These are phyloP conservation scores for Cordyceps farinosa DNA, from an alignment of 2,329 filamentous ascomycete species.

Conservation along the genomic window DNA sequence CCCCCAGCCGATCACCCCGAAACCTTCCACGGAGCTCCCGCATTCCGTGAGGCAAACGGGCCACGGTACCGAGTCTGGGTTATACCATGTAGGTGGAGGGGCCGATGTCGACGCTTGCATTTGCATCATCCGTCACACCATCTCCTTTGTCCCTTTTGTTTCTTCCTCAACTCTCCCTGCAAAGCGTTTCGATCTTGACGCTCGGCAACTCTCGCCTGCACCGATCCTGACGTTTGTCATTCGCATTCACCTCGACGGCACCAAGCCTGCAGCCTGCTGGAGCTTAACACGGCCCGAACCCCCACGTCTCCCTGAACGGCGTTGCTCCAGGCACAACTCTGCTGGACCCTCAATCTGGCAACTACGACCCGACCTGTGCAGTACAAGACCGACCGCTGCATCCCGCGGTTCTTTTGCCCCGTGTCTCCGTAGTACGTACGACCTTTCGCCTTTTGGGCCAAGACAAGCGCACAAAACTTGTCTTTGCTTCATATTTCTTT, in stretches of 20 bases:
- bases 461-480: slow-evolving; percentile 3
- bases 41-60: slow-evolving; percentile 17
- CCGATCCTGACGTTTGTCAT: neutral
- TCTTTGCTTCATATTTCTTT: slow-evolving; percentile 1
- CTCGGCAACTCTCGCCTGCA: neutral
- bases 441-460: neutral
- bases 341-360: neutral
- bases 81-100: slow-evolving; percentile 13
- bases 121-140: slow-evolving; percentile 11
- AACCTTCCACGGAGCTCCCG: slow-evolving; percentile 18
- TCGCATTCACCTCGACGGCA: neutral
- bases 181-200: neutral
- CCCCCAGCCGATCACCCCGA: slow-evolving; percentile 19
- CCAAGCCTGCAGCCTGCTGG: neutral
- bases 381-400: slow-evolving; percentile 4
- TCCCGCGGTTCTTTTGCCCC: slow-evolving; percentile 2
- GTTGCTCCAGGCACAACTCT: neutral
- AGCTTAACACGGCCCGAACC: slow-evolving; percentile 5
- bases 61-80: slow-evolving; percentile 16
- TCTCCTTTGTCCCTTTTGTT: slow-evolving; percentile 1
- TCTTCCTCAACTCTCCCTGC: neutral
- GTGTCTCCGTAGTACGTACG: slow-evolving; percentile 6
- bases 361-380: neutral
- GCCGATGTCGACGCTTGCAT: slow-evolving; percentile 13
- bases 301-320: neutral